Evolutionary conservation across 257 asterid species (phyloP), one percentile per base, ranked within the genome.

Genomic region (Linaria vulgaris): DNA sequence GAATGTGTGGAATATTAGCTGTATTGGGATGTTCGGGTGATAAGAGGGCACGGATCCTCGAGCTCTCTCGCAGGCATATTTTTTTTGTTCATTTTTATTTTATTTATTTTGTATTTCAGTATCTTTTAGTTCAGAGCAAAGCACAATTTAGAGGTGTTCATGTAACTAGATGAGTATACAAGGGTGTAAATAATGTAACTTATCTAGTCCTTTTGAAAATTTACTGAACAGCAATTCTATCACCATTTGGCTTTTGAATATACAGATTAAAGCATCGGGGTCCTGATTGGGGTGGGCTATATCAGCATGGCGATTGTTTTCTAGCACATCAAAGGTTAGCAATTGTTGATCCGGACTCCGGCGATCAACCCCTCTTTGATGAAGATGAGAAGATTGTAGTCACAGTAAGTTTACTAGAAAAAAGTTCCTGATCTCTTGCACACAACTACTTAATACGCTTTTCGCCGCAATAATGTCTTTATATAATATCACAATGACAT

Each of bases 241-340:
- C n/a, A n/a, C n/a, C n/a, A n/a, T n/a, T n/a, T n/a, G n/a, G n/a
- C 13, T n/a, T n/a, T 57, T 30, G 13, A 12, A 7, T 37, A 0
- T 37, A 13, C 41, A 59, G 99, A 63, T 79, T 94, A 92, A 94
- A 88, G 94, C 99, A 94, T 64, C 83, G 97, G 1, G 99, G 99
- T n/a, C 97, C 99, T 0, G 99, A 94, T 44, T 94, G 99, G 99
- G 84, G 97, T 74, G 99, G 99, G 34, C 5, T 94, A 24, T 84
- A 84, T 69, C 97, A 94, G 69, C 83, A 80, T 54, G 95, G 95
- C 13, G 96, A 86, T 45, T 85, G 43, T 54, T 94, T 75, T 68
- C 69, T 94, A 25, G 77, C 99, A 0, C 99, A 94, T 72, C 97
- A 94, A 72, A 86, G 99, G 72, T 80, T 90, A 1, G 99, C 97